Evolutionary conservation across 345 rosid species (phyloP).

Genomic region (Clausena lansium): DNA sequence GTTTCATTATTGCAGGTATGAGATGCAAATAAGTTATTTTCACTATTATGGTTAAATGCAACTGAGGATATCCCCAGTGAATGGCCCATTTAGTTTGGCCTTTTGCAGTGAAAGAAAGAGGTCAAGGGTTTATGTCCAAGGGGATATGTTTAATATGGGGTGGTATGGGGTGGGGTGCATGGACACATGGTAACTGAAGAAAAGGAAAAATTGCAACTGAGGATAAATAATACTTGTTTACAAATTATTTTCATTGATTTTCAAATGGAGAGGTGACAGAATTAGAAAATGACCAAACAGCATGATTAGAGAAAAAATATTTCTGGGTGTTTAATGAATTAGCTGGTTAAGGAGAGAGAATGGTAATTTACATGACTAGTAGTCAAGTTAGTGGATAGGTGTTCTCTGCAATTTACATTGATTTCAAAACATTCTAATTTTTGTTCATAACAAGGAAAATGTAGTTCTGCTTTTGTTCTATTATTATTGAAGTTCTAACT

Average conservation of each 20-base stretch:
- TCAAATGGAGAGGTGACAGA: not conserved
- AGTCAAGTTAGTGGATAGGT: not conserved
- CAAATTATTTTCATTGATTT: not conserved
- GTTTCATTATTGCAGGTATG: not conserved
- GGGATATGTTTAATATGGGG: too few relatives aligned
- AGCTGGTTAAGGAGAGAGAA: not conserved
- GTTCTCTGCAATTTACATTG: not conserved
- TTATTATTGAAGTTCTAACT: not conserved
- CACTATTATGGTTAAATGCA: not conserved
- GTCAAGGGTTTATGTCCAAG: too few relatives aligned
- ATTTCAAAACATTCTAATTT: not conserved
- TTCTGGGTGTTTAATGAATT: not conserved
- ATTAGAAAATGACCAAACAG: not conserved
- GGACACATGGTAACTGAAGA: too few relatives aligned
- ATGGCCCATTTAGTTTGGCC: too few relatives aligned
- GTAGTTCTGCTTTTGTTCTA: not conserved
- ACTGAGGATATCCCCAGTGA: not conserved
- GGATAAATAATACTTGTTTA: not conserved
- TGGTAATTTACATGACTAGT: not conserved
- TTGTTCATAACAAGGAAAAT: not conserved
- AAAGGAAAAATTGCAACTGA: not conserved
- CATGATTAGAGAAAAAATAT: slow-evolving; percentile 1
- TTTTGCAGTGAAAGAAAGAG: too few relatives aligned
- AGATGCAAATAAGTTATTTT: not conserved
- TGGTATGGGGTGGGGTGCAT: too few relatives aligned